Conservation (phyloP, 140 eudicot species). For the Cichorium intybus region DNA sequence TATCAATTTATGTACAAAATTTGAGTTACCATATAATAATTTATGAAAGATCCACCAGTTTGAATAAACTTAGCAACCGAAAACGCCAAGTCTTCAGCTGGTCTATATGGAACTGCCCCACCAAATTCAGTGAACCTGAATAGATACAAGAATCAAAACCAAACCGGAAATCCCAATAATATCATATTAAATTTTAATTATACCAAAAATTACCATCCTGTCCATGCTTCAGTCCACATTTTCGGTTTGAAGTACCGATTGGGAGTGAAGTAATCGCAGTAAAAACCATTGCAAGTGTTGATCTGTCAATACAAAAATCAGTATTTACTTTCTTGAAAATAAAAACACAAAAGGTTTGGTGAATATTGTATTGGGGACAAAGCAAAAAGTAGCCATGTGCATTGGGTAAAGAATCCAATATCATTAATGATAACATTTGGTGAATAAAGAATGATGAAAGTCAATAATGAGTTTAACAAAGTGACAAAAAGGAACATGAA, state of each 20-base stretch:
- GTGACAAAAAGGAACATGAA: constrained; percentile 32
- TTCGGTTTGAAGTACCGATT: constrained; percentile 67
- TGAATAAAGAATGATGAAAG: constrained; percentile 28
- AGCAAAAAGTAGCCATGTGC: constrained; percentile 31
- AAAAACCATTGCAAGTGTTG: constrained; percentile 89
- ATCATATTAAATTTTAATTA: neutral
- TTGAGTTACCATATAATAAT: constrained; percentile 82
- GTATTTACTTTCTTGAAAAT: constrained; percentile 24
- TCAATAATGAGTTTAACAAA: constrained; percentile 26
- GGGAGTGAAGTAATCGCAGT: constrained; percentile 89
- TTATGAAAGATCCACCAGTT: constrained; percentile 87
- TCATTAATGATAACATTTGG: constrained; percentile 15
- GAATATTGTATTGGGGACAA: constrained; percentile 28
- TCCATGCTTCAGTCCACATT: constrained; percentile 97
- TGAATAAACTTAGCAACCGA: constrained; percentile 86
- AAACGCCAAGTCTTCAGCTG: constrained; percentile 94
- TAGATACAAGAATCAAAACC: neutral
- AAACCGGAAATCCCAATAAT: neutral
- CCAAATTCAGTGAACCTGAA: constrained; percentile 93
- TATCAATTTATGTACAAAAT: neutral
- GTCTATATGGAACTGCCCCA: constrained; percentile 85
- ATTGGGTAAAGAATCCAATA: constrained; percentile 26
- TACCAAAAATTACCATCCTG: constrained; percentile 64
- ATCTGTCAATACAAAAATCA: constrained; percentile 43
- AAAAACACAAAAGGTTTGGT: constrained; percentile 18